Evolutionary conservation across 169 alveolate genomes (phyloP), one percentile per base, ranked within the genome.

Genomic region (Miamiensis avidus): DNA sequence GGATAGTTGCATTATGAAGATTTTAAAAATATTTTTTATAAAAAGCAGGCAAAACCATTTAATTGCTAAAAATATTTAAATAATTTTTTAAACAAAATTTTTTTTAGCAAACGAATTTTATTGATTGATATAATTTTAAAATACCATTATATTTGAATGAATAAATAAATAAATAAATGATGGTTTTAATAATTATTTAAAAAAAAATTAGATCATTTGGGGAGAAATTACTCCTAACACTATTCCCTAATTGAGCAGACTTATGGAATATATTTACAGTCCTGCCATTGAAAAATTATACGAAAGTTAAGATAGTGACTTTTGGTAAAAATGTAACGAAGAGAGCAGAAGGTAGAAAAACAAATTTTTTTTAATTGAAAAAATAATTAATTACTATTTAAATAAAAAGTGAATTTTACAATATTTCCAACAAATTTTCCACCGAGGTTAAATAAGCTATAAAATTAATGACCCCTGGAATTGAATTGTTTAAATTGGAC

Each of bases 151-250:
- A 49, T 11, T 11, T 49, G 4, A 49, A 11, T 49, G 4, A 49
- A 49, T 49, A 49, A 11, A 49, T 49, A 49, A 11, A 49, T 49
- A 49, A 11, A 20, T 49, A 49, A 11, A 49, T 49, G 69, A 11
- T 49, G 4, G 4, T 49, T 49, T 49, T 11, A n/a, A n/a, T n/a
- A n/a, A n/a, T n/a, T n/a, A n/a, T n/a, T n/a, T n/a, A n/a, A n/a
- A n/a, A n/a, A n/a, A 49, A 11, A 49, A 11, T 11, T 49, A 49
- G 69, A 49, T 49, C 20, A 83, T 93, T 81, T 96, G 91, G 81
- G 97, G 98, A 29, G 97, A 96, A 91, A 90, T 96, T 77, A 88
- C 96, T 25, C 91, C 94, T 34, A 83, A 86, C 74, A 89, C 96
- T 25, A 94, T 96, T 64, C 88, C 93, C 28, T 84, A 91, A 72